Conservation (phyloP, 2,329 filamentous ascomycete species). For the Colletotrichum tropicale region DNA sequence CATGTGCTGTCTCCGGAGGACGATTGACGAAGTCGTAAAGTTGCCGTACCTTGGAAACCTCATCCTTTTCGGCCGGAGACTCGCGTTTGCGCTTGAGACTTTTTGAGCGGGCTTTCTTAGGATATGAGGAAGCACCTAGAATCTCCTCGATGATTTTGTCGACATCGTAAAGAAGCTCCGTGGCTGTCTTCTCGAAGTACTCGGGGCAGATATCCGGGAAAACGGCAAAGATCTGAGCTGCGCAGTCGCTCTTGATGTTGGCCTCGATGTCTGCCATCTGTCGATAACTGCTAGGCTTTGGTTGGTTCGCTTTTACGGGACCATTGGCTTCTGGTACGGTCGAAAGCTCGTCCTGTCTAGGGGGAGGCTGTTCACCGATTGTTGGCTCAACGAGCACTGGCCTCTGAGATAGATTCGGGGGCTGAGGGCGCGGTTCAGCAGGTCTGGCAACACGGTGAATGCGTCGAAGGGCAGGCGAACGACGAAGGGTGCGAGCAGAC, state of each 20-base stretch:
- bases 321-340: background rate
- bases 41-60: slow-evolving; percentile 5
- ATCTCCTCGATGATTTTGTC: slow-evolving; percentile 40
- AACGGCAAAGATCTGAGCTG: slow-evolving; percentile 32
- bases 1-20: background rate
- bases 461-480: background rate
- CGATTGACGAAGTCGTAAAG: background rate
- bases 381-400: background rate
- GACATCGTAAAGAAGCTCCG: slow-evolving; percentile 29
- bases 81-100: slow-evolving; percentile 47
- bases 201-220: slow-evolving; percentile 52
- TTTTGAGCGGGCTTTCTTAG: slow-evolving; percentile 24
- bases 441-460: background rate
- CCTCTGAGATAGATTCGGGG: background rate
- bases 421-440: background rate
- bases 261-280: slow-evolving; percentile 4
- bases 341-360: background rate
- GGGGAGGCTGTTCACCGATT: background rate
- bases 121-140: slow-evolving; percentile 48
- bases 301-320: background rate
- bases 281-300: background rate
- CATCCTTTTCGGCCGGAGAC: slow-evolving; percentile 22
- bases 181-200: slow-evolving; percentile 35
- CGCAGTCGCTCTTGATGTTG: slow-evolving; percentile 26
- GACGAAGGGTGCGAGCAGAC: background rate